Evolutionary conservation across 2,329 filamentous ascomycete genomes (phyloP), one percentile per base, ranked within the genome.

Genomic region (Chrysoporthe austroafricana): DNA sequence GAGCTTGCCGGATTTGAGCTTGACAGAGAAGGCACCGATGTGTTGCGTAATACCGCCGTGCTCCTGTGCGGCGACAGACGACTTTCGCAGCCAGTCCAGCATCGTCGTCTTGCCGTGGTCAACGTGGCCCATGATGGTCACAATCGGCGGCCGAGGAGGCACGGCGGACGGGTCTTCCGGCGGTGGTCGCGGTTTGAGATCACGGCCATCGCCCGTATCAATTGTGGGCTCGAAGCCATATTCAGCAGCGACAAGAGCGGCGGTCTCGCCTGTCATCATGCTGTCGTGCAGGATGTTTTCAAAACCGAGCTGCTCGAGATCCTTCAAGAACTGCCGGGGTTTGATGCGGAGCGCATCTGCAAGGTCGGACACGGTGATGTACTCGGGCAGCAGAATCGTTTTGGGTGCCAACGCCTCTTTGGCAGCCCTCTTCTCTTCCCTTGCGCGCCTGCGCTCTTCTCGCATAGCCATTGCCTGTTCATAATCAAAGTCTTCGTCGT

Each of bases 41-140:
- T 99, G 96, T 78, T 99, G 96, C 0, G 96, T 99, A 76, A 99
- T 99, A 46, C 96, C 96, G 70, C 96, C 96, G 76, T 97, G 94
- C 77, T 99, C 96, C 64, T 91, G 89, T 6, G 93, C 93, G 54
- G 91, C 96, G 56, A 99, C 89, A 7, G 94, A 97, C 1, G 94
- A 96, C 73, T 97, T 96, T 48, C 96, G 91, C 57, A 99, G 83
- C 80, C 90, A 98, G 77, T 99, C 96, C 11, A 99, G 84, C 54
- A 99, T 89, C 0, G 96, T 99, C 0, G 96, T 99, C 82, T 99
- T 99, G 64, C 96, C 96, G 77, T 99, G 96, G 77, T 99, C 96
- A 73, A 99, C 96, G 72, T 99, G 96, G 2, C 96, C 96, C 96
- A 99, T 99, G 75, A 99, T 99, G 0, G 96, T 98, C 50, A 99